phyloP scores from a whole-genome alignment of 1,284 basidiomycete genomes.

The Quambalaria eucalypti region DNA sequence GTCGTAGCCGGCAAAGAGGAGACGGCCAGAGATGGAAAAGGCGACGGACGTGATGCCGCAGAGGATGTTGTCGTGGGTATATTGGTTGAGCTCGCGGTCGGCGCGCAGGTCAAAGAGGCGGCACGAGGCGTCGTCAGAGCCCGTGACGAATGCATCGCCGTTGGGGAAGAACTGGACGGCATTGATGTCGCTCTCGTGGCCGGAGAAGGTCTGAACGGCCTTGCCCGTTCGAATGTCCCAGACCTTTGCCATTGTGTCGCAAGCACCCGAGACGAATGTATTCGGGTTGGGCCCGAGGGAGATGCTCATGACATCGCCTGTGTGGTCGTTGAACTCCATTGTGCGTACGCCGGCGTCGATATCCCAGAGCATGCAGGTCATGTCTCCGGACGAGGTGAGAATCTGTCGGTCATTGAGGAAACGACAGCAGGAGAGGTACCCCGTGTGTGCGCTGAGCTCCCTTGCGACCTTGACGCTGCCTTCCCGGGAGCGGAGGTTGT shows the following conservation, averaged over 20 bases:
- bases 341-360: slow-evolving; percentile 90
- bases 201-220: slow-evolving; percentile 95
- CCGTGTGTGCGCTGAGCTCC: slow-evolving; percentile 90
- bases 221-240: slow-evolving; percentile 97
- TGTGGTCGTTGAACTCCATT: slow-evolving; percentile 96
- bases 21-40: slow-evolving; percentile 91
- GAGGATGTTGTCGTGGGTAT: slow-evolving; percentile 95
- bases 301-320: slow-evolving; percentile 93
- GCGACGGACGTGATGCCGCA: slow-evolving; percentile 98
- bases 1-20: slow-evolving; percentile 96
- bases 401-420: slow-evolving; percentile 98
- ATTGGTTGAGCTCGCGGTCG: slow-evolving; percentile 89
- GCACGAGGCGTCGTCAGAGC: slow-evolving; percentile 97
- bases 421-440: slow-evolving; percentile 92
- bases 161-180: slow-evolving; percentile 99
- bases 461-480: slow-evolving; percentile 56
- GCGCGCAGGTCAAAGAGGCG: slow-evolving; percentile 95
- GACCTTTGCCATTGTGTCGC: slow-evolving; percentile 92
- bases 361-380: slow-evolving; percentile 99
- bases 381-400: slow-evolving; percentile 91
- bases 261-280: slow-evolving; percentile 94
- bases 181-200: slow-evolving; percentile 98
- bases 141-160: slow-evolving; percentile 95
- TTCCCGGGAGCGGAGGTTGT: slow-evolving; percentile 73
- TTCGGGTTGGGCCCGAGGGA: slow-evolving; percentile 90